These are phyloP conservation scores for Cercospora sp. DNA, from an alignment of 2,329 filamentous ascomycete species.

Conservation along the genomic window DNA sequence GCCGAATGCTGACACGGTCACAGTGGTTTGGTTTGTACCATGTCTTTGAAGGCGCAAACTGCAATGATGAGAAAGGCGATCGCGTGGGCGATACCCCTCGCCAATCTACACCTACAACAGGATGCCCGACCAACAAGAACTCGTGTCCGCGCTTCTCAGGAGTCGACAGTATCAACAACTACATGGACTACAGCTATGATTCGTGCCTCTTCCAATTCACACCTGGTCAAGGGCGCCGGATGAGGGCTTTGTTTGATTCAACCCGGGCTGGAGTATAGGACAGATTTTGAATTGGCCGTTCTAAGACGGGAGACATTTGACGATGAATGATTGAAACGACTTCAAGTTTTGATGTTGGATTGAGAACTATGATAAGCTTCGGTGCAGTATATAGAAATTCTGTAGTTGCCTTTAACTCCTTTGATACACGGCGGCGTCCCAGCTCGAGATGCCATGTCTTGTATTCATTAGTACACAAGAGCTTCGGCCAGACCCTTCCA, in stretches of 20 bases:
- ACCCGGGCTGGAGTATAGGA: neutral
- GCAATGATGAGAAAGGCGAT: conserved; percentile 30
- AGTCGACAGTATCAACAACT: conserved; percentile 55
- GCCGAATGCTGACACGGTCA: conserved; percentile 45
- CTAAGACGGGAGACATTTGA: neutral
- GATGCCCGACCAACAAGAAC: conserved; percentile 51
- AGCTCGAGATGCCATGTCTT: neutral
- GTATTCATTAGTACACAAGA: neutral
- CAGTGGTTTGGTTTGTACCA: conserved; percentile 47
- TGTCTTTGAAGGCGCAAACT: conserved; percentile 34
- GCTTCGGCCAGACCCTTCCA: neutral
- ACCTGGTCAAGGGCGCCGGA: conserved; percentile 12
- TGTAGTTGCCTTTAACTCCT: neutral
- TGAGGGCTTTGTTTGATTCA: conserved; percentile 8
- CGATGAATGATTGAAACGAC: neutral
- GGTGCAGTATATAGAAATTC: neutral
- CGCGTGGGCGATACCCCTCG: conserved; percentile 42
- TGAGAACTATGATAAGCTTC: neutral
- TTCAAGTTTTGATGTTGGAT: neutral
- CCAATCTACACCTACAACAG: conserved; percentile 44
- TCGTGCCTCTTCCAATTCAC: conserved; percentile 19
- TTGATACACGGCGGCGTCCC: too few relatives aligned
- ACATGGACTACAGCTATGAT: conserved; percentile 47
- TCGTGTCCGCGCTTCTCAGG: conserved; percentile 49
- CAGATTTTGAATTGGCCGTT: neutral